These are phyloP conservation scores for Fusarium continuum DNA, from an alignment of 2,329 filamentous ascomycete genomes.

Conservation along the genomic window DNA sequence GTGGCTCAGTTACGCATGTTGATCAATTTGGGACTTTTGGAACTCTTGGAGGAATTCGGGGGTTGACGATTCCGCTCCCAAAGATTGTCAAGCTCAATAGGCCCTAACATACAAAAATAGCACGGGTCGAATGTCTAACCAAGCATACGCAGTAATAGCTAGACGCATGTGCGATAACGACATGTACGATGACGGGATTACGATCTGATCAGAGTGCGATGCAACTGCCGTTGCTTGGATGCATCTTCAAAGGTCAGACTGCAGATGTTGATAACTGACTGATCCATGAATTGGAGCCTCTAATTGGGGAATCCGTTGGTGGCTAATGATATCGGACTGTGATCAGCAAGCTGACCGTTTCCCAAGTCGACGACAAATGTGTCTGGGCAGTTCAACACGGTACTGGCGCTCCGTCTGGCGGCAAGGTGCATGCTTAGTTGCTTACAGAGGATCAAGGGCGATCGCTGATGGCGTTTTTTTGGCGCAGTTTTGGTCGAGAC, in stretches of 20 bases:
- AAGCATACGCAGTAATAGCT: background rate
- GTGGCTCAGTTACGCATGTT: conserved; percentile 10
- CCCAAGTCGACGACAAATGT: background rate
- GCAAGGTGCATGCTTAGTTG: conserved; percentile 10
- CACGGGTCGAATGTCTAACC: background rate
- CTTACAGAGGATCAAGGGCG: conserved; percentile 21
- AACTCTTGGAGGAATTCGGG: background rate
- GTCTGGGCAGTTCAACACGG: conserved; percentile 4
- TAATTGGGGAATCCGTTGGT: background rate
- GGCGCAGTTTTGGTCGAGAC: conserved; percentile 19
- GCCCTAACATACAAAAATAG: background rate
- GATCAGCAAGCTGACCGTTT: background rate
- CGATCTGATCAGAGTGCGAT: background rate
- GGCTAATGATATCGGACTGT: background rate
- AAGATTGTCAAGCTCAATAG: background rate
- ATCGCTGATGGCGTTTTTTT: conserved; percentile 23
- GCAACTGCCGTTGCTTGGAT: conserved; percentile 9
- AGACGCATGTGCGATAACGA: background rate
- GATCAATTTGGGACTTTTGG: conserved; percentile 1
- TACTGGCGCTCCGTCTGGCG: conserved; percentile 6
- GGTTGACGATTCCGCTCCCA: background rate
- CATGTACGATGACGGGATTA: background rate
- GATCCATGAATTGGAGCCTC: background rate
- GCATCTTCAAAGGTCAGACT: conserved; percentile 12
- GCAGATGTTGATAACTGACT: conserved; percentile 21